A percentile compares a stretch with the other conserved stretches of the same genome.
These are phyloP conservation scores for Dentipellis fragilis DNA, from an alignment of 768 basidiomycete species.

Conservation along the genomic window DNA sequence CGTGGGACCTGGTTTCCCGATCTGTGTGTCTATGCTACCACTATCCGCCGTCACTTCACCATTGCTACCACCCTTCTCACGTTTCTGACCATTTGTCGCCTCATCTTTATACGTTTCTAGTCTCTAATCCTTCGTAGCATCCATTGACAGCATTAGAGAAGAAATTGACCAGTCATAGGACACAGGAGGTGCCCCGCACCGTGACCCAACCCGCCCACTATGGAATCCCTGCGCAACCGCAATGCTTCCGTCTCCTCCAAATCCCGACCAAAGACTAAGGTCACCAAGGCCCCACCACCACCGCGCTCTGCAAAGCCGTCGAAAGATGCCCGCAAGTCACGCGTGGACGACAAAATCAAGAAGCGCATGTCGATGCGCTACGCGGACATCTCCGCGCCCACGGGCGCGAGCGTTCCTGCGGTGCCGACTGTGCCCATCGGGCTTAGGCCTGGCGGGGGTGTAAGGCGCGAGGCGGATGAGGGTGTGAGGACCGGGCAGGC, in stretches of 20 bases:
- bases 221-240: constrained; percentile 25
- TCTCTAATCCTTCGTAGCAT: no score
- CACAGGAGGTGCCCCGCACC: no score
- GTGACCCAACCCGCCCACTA: constrained; percentile 1
- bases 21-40: no score
- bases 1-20: no score
- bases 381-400: constrained; percentile 75
- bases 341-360: constrained; percentile 84
- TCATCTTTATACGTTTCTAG: no score
- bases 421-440: constrained; percentile 47
- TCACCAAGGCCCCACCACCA: not conserved
- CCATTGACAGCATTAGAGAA: no score
- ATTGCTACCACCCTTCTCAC: no score
- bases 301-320: constrained; percentile 9
- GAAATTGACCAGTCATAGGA: no score
- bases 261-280: constrained; percentile 1
- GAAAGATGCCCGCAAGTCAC: constrained; percentile 29
- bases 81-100: no score
- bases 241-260: constrained; percentile 14
- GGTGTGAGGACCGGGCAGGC: constrained; percentile 23
- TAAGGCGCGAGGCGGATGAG: not conserved
- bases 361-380: constrained; percentile 94
- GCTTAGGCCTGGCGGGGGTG: constrained; percentile 27
- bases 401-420: constrained; percentile 39
- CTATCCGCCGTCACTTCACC: no score